Evolutionary conservation across 371 early-diverging fungal genomes (phyloP).

Genomic region (Parasitella parasitica): DNA sequence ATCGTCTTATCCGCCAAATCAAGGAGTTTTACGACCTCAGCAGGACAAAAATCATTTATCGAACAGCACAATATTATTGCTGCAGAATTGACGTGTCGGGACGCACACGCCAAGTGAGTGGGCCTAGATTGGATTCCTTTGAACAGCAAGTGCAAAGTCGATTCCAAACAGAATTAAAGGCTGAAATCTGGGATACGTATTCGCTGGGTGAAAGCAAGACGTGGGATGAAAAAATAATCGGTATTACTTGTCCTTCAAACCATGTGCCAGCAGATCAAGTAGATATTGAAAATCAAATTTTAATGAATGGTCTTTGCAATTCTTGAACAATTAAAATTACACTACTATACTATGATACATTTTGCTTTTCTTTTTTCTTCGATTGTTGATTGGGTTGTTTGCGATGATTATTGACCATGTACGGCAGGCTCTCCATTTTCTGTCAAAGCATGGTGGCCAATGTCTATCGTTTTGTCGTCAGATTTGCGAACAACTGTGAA

Average conservation of each 20-base stretch:
- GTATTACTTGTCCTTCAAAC: conserved; percentile 39
- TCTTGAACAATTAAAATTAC: conserved; percentile 3
- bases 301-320: conserved; percentile 43
- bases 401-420: background rate
- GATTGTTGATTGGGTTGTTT: too few relatives aligned
- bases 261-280: conserved; percentile 48
- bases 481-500: conserved; percentile 40
- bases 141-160: conserved; percentile 25
- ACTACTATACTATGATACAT: conserved; percentile 2
- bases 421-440: conserved; percentile 37
- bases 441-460: conserved; percentile 36
- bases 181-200: conserved; percentile 42
- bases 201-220: conserved; percentile 34
- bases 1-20: conserved; percentile 27
- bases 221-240: conserved; percentile 33
- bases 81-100: conserved; percentile 44
- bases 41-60: conserved; percentile 40
- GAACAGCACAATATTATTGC: conserved; percentile 57
- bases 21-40: conserved; percentile 24
- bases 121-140: conserved; percentile 40
- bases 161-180: conserved; percentile 31
- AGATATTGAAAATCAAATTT: conserved; percentile 50
- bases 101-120: conserved; percentile 39
- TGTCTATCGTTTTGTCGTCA: conserved; percentile 33
- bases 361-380: background rate